Base-by-base conservation (phyloP, 2,329 filamentous ascomycete genomes). In the Phialophora macrospora region DNA sequence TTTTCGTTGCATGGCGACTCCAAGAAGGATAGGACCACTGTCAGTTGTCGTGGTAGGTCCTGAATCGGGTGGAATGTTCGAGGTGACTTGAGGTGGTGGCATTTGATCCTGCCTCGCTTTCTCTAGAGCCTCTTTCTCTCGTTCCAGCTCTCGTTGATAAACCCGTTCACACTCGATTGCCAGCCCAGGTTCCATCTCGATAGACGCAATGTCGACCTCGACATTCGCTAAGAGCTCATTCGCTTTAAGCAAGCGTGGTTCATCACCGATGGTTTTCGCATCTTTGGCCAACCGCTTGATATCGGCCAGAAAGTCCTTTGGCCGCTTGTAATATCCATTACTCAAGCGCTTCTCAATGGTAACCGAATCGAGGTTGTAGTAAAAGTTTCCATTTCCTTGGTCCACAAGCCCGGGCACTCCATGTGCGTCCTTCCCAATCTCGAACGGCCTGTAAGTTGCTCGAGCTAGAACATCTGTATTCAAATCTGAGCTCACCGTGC, bases 291-390 rank as follows among this genome's bases (percentile, higher is more conserved):
- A 81, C 41, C 89, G 87, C 75, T 90, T 91, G 73, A 98, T 91
- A 75, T 99, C 95, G 48, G 88, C 88, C 58, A 96, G 79, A 75
- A 97, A 99, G 75, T 97, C 94, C 72, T 89, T 89, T 0, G 93
- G 92, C 11, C 93, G 88, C 72, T 93, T 92, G 78, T 99, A 99
- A 78, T 92, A 99, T 4, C 95, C 95, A 76, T 99, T 98, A 4
- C 93, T 96, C 38, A 99, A 82, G n/a, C 95, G 89, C 76, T 97
- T 93, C 80, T 99, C 95, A 60, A 99, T 97, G 0, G 90, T 94
- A 3, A 90, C 90, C 11, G 94, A 91, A 74, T 98, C 93, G 54
- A 99, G 82, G 72, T 99, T 99, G 81, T 97, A 98, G 77, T 89
- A 98, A 77, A 93, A 95, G 76, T 95, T 97, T 64, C 88, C 88